Evolutionary conservation across 2,329 filamentous ascomycete genomes (phyloP), one percentile per base, ranked within the genome.

Genomic region (Aspergillus udagawae): DNA sequence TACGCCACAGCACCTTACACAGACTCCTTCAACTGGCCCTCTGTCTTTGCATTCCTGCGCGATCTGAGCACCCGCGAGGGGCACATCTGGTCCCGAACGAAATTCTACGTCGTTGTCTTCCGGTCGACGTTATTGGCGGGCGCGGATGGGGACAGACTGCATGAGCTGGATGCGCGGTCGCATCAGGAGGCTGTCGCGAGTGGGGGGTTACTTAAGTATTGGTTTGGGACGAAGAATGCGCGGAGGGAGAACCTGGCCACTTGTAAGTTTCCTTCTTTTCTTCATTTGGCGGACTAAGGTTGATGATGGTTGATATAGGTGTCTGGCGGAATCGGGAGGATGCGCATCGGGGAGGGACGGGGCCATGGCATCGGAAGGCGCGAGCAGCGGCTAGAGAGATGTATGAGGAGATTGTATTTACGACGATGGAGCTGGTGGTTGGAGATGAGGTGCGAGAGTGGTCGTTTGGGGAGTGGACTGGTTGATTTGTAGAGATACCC

Each of bases 171-270:
- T 74, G 86, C 87, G 68, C 85, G 85, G 58, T 89, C 89, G 6
- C 92, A 96, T 71, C 81, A 83, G 25, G 92, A 96, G 72, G 92
- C 92, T 12, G 87, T 87, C 20, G 82, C 82, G 42, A 90, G 86
- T 66, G 92, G 92, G 5, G 91, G 91, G 0, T 83, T 97, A 69
- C 76, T 96, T 69, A 96, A 96, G 83, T 96, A 97, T 75, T 96
- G 92, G 91, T 96, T 95, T 73, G 91, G 91, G 2, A 80, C 78
- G 35, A 87, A 88, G 21, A 86, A 95, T 75, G 77, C 73, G 47
- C 80, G 88, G 52, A 82, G 88, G 60, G 80, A 85, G 68, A 96
- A 96, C 75, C 74, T 97, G 66, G 92, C 92, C 47, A 96, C 92
- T 51, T 92, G 86, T 86, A 69, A 70, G 80, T 75, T 28, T 29